Conservation (phyloP, 495 filamentous ascomycete genomes). For the Aspergillus panamensis region DNA sequence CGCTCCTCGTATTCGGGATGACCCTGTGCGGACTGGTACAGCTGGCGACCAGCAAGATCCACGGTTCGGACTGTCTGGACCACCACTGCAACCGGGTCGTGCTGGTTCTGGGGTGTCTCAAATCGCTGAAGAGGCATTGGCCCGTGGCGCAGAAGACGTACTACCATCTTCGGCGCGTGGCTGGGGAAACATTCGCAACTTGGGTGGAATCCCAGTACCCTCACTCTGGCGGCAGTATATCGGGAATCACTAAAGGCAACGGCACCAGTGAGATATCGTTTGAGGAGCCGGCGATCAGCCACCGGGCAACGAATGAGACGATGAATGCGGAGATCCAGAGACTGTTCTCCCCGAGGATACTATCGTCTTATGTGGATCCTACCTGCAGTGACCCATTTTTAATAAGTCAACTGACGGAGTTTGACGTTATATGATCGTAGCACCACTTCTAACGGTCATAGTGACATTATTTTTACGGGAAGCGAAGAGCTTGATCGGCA, state of each 20-base stretch:
- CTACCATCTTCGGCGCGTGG: constrained; percentile 28
- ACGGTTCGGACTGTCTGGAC: constrained; percentile 40
- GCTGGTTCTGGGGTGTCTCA: constrained; percentile 39
- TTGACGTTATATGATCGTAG: constrained; percentile 21
- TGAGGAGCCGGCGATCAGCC: neutral
- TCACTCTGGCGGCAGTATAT: neutral
- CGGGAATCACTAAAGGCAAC: neutral
- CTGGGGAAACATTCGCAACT: constrained; percentile 33
- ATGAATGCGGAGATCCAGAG: constrained; percentile 10
- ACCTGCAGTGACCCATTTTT: constrained; percentile 36
- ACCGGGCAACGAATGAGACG: neutral
- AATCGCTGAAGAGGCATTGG: constrained; percentile 36
- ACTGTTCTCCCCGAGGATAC: constrained; percentile 28
- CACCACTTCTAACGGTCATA: too few relatives aligned
- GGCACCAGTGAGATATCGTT: neutral
- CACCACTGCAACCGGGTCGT: constrained; percentile 43
- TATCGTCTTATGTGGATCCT: constrained; percentile 32
- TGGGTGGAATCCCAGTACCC: constrained; percentile 24
- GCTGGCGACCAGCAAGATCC: constrained; percentile 34
- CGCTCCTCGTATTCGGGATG: constrained; percentile 34
- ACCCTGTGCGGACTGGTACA: constrained; percentile 40
- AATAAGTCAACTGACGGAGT: constrained; percentile 29
- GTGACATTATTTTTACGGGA: too few relatives aligned
- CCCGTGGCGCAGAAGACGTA: constrained; percentile 30
- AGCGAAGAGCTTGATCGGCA: too few relatives aligned